Conservation (phyloP, 2,329 filamentous ascomycete species). For the Xylariaceae sp. region DNA sequence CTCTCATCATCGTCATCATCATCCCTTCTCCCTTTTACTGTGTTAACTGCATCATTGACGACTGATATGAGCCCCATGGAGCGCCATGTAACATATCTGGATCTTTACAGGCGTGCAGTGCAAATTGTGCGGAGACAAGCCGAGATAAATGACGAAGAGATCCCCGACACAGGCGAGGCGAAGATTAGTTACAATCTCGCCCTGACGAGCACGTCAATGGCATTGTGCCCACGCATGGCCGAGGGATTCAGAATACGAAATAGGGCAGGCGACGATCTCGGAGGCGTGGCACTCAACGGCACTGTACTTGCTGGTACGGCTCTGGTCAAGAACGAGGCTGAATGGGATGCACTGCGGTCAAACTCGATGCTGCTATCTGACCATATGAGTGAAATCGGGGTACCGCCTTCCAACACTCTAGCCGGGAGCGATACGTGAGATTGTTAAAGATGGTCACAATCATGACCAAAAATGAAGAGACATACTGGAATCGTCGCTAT, state of each 20-base stretch:
- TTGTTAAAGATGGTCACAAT: too few relatives aligned
- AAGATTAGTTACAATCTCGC: conserved; percentile 62
- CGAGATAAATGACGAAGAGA: too few relatives aligned
- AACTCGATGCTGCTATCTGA: conserved; percentile 36
- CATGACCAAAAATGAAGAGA: too few relatives aligned
- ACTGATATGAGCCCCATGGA: conserved; percentile 33
- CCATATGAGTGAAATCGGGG: conserved; percentile 40
- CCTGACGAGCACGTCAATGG: conserved; percentile 51
- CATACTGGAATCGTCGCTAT: too few relatives aligned
- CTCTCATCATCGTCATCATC: conserved; percentile 14
- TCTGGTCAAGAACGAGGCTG: conserved; percentile 54
- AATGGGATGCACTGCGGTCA: conserved; percentile 53
- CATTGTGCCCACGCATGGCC: conserved; percentile 50
- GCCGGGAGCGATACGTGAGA: background rate
- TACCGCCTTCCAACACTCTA: conserved; percentile 21
- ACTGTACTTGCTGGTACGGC: conserved; percentile 62
- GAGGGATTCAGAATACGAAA: conserved; percentile 41
- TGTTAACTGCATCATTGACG: conserved; percentile 40
- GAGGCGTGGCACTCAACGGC: conserved; percentile 53
- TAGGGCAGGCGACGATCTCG: conserved; percentile 32
- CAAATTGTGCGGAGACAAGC: conserved; percentile 15
- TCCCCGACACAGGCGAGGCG: conserved; percentile 38
- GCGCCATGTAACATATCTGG: conserved; percentile 42
- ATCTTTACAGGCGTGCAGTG: conserved; percentile 44
- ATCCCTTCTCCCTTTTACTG: conserved; percentile 38